Evolutionary conservation across 305 asterid species (phyloP).

Genomic region (Fraxinus angustifolia): DNA sequence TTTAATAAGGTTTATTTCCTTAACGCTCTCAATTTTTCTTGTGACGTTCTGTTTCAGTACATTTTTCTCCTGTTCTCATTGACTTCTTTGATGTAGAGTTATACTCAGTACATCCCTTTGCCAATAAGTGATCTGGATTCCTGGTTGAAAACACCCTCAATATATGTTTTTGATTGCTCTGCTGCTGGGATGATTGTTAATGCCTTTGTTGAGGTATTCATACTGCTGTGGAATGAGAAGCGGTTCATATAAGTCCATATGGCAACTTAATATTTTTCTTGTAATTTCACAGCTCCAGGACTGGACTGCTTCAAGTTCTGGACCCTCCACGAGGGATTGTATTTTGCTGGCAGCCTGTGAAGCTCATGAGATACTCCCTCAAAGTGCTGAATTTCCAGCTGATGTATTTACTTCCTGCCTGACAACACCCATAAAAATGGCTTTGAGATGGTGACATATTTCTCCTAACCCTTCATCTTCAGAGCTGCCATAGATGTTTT

Average conservation of each 20-base stretch:
- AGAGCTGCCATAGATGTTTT: slow-evolving; percentile 24
- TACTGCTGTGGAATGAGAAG: background rate
- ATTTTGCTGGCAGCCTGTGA: slow-evolving; percentile 98
- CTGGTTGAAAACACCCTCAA: slow-evolving; percentile 96
- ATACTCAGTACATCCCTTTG: slow-evolving; percentile 93
- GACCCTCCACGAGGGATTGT: slow-evolving; percentile 67
- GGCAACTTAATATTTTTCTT: slow-evolving; percentile 10
- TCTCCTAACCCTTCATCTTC: slow-evolving; percentile 19
- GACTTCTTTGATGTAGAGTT: slow-evolving; percentile 53
- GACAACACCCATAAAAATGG: slow-evolving; percentile 98
- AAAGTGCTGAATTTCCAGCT: slow-evolving; percentile 94
- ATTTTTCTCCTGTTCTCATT: slow-evolving; percentile 28
- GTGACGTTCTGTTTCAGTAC: background rate
- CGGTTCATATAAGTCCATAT: slow-evolving; percentile 4
- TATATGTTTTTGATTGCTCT: slow-evolving; percentile 97
- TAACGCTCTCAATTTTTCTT: slow-evolving; percentile 15
- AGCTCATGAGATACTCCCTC: slow-evolving; percentile 96
- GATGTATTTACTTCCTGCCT: slow-evolving; percentile 97
- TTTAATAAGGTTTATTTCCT: slow-evolving; percentile 66
- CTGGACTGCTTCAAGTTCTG: slow-evolving; percentile 58
- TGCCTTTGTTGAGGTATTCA: slow-evolving; percentile 74
- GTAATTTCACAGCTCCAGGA: slow-evolving; percentile 71
- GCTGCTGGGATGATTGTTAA: slow-evolving; percentile 94
- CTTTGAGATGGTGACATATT: slow-evolving; percentile 77
- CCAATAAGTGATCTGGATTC: slow-evolving; percentile 87